Evolutionary conservation across 2,329 filamentous ascomycete species (phyloP).

Genomic region (Ophiostoma ips): DNA sequence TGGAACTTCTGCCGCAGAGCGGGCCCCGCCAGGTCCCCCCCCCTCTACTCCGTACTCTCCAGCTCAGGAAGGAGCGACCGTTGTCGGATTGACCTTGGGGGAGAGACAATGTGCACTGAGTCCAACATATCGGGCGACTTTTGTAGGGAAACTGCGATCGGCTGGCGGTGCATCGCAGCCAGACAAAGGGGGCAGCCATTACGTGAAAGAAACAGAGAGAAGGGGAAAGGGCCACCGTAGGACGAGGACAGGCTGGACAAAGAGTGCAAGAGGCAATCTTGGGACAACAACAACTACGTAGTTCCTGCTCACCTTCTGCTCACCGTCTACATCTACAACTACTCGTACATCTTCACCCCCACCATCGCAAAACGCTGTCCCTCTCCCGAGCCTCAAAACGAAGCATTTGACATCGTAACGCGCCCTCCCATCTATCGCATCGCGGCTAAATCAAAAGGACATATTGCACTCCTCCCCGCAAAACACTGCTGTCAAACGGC

Average conservation of each 20-base stretch:
- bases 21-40: constrained; percentile 1
- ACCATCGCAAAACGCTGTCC: too few relatives aligned
- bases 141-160: not conserved
- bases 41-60: too few relatives aligned
- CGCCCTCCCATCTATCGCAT: not conserved
- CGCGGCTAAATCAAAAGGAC: not conserved
- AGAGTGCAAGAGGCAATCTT: too few relatives aligned
- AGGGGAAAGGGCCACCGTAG: not conserved
- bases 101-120: too few relatives aligned
- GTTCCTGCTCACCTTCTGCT: too few relatives aligned
- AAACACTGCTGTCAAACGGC: not conserved
- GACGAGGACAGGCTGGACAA: not conserved
- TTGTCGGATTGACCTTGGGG: not conserved
- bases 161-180: not conserved
- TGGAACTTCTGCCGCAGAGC: not conserved
- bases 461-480: not conserved
- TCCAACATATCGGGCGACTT: not conserved
- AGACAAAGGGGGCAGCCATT: not conserved
- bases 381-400: too few relatives aligned
- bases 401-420: not conserved
- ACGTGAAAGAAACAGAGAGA: not conserved
- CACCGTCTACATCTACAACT: not conserved
- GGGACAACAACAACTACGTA: too few relatives aligned
- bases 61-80: constrained; percentile 2
- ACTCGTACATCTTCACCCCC: not conserved